phyloP scores from a whole-genome alignment of 345 rosid genomes.

The Citrus reticulata region DNA sequence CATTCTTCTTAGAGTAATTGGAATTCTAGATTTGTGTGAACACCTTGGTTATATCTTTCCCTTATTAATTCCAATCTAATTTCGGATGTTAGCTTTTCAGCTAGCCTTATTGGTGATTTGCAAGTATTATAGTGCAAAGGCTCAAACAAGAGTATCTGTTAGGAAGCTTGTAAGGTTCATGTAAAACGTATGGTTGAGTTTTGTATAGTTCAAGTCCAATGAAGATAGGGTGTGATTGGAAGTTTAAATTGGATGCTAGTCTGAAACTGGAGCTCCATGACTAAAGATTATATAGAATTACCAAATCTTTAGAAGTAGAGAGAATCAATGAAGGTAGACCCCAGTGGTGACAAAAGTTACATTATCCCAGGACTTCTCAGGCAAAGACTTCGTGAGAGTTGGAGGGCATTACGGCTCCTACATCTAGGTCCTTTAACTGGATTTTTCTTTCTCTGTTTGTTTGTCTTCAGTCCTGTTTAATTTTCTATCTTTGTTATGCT shows the following conservation, averaged over 20 bases:
- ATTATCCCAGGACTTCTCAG: no score
- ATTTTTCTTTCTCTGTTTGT: no score
- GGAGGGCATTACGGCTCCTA: no score
- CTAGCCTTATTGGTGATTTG: background rate
- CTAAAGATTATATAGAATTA: background rate
- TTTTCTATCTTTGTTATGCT: no score
- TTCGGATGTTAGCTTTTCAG: background rate
- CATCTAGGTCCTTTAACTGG: no score
- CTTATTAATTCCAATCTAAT: background rate
- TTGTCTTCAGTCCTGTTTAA: no score
- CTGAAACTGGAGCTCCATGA: background rate
- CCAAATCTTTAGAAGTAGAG: background rate
- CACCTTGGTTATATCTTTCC: background rate
- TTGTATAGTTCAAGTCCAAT: background rate
- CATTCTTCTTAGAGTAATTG: background rate
- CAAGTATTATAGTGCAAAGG: background rate
- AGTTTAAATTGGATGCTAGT: background rate
- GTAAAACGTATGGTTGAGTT: background rate
- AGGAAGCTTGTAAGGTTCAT: background rate
- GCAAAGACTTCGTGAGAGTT: no score
- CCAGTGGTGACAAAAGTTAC: background rate
- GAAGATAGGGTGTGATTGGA: background rate
- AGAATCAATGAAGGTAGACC: background rate
- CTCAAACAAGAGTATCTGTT: background rate
- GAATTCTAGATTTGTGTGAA: background rate